phyloP scores from a whole-genome alignment of 352 stramenopile species.

The Stramenopiles sp. region DNA sequence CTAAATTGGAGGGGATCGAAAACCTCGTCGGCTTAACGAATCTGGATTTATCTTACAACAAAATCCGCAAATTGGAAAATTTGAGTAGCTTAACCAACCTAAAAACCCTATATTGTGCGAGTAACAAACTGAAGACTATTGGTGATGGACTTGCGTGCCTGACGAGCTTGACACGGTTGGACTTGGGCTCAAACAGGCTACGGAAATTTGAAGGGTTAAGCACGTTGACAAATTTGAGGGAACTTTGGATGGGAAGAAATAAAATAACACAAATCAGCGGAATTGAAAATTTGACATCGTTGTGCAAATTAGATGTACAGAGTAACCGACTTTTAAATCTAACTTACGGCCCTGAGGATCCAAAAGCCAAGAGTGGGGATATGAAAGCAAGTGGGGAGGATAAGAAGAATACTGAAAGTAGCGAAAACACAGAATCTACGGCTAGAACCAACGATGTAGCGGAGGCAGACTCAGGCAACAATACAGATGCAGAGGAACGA shows the following conservation, averaged over 20 bases:
- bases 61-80: slow-evolving; percentile 65
- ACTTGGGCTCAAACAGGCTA: slow-evolving; percentile 86
- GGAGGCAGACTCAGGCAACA: too few relatives aligned
- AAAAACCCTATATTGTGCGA: slow-evolving; percentile 74
- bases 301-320: slow-evolving; percentile 48
- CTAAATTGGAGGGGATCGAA: slow-evolving; percentile 44
- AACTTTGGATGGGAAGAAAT: slow-evolving; percentile 94
- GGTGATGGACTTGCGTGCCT: slow-evolving; percentile 54
- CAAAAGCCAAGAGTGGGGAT: too few relatives aligned
- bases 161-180: slow-evolving; percentile 67
- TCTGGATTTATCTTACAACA: slow-evolving; percentile 88
- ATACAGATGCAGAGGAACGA: too few relatives aligned
- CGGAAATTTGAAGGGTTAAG: slow-evolving; percentile 73
- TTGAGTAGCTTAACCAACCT: slow-evolving; percentile 52
- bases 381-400: too few relatives aligned
- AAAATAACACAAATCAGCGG: slow-evolving; percentile 76
- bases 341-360: too few relatives aligned
- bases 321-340: slow-evolving; percentile 95
- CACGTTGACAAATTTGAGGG: slow-evolving; percentile 59
- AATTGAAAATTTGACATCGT: too few relatives aligned
- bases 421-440: too few relatives aligned
- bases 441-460: too few relatives aligned
- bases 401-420: too few relatives aligned
- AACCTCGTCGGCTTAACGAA: slow-evolving; percentile 31
- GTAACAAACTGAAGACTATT: slow-evolving; percentile 94